Conservation (phyloP, 129 eudicot species). For the Gnaphalium uliginosum region DNA sequence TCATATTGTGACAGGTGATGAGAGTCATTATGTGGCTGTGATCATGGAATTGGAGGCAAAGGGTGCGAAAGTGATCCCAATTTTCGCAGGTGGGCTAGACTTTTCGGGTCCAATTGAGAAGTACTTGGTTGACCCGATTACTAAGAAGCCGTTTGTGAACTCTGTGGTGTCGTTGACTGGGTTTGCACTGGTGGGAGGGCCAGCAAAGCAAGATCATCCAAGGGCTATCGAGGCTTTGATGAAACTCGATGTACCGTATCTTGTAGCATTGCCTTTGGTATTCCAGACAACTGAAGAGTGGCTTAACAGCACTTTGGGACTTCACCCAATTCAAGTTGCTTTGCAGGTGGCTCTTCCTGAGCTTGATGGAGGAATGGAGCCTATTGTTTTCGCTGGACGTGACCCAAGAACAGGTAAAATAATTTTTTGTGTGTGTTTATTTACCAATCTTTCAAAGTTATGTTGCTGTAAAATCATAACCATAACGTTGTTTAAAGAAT, state of each 20-base stretch:
- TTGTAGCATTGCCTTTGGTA: conserved; percentile 93
- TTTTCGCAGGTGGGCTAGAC: conserved; percentile 96
- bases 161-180: conserved; percentile 90
- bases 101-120: conserved; percentile 94
- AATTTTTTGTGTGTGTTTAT: too few species aligned
- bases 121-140: conserved; percentile 81
- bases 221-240: conserved; percentile 85
- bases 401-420: conserved; percentile 96
- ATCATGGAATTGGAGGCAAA: conserved; percentile 96
- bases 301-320: conserved; percentile 94
- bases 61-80: conserved; percentile 95
- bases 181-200: conserved; percentile 97
- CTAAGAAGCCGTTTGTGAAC: conserved; percentile 83
- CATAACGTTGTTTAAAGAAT: not conserved
- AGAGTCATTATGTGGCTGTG: conserved; percentile 96
- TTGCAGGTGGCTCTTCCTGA: conserved; percentile 98
- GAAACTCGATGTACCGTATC: conserved; percentile 96
- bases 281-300: conserved; percentile 99
- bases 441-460: not conserved
- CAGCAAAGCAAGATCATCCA: conserved; percentile 99
- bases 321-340: conserved; percentile 99
- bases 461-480: not conserved
- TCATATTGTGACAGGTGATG: conserved; percentile 98
- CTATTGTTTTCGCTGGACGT: conserved; percentile 89
- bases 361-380: conserved; percentile 99